Percentiles rank a stretch among this genome's conserved stretches.
These are phyloP conservation scores for Epicoccum sorghinum DNA, from an alignment of 2,329 filamentous ascomycete species.

Conservation along the genomic window DNA sequence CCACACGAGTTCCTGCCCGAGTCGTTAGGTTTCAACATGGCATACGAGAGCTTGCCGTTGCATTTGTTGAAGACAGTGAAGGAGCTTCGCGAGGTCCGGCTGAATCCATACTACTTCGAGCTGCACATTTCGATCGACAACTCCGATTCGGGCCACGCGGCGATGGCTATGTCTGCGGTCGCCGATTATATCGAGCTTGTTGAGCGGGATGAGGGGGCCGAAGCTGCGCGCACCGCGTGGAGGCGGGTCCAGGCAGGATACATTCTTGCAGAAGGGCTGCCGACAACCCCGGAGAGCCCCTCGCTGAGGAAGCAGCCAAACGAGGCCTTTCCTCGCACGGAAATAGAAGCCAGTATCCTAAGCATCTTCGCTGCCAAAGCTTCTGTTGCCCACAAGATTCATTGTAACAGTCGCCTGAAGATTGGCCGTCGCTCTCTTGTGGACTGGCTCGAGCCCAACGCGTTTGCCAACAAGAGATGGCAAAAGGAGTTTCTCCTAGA, in stretches of 20 bases:
- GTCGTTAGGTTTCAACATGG: slow-evolving; percentile 59
- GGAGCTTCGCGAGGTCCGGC: slow-evolving; percentile 53
- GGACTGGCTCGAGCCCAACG: slow-evolving; percentile 51
- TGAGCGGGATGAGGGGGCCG: slow-evolving; percentile 29
- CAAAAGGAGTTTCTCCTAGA: slow-evolving; percentile 47
- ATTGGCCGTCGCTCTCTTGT: slow-evolving; percentile 49
- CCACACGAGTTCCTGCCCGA: slow-evolving; percentile 58
- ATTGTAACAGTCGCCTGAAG: slow-evolving; percentile 47
- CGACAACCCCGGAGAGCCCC: slow-evolving; percentile 28
- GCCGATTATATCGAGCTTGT: slow-evolving; percentile 47
- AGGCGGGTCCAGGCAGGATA: slow-evolving; percentile 53
- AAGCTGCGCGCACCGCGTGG: slow-evolving; percentile 47
- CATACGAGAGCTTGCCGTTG: slow-evolving; percentile 53
- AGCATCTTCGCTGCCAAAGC: slow-evolving; percentile 49
- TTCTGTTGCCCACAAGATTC: slow-evolving; percentile 49
- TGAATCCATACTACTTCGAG: slow-evolving; percentile 57
- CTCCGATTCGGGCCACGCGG: slow-evolving; percentile 55
- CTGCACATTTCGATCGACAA: slow-evolving; percentile 61
- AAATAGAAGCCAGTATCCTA: slow-evolving; percentile 20
- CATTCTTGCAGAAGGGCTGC: slow-evolving; percentile 41
- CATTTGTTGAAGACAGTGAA: slow-evolving; percentile 50
- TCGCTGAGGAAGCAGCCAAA: slow-evolving; percentile 16
- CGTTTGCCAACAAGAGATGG: slow-evolving; percentile 38
- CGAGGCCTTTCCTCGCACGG: slow-evolving; percentile 15
- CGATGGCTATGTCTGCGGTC: slow-evolving; percentile 53